Base-by-base conservation (phyloP, 2,329 filamentous ascomycete species). In the Chaetomiaceae sp. region DNA sequence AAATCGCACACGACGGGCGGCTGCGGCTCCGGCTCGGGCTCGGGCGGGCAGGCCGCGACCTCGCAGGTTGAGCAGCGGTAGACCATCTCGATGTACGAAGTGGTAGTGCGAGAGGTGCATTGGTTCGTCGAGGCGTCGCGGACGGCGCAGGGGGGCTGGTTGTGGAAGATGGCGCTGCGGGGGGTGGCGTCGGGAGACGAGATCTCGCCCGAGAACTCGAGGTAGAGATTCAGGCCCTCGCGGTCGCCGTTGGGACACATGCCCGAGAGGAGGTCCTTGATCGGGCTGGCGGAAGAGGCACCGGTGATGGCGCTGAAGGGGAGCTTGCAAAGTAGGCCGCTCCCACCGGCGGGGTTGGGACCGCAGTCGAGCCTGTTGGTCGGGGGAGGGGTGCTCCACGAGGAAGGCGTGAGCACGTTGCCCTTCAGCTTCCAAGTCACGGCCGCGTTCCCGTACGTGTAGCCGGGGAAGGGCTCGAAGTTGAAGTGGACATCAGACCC, bases 21-120 rank as follows among this genome's bases (percentile, higher is more conserved):
- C 1, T 46, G 16, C 8, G 50, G 49, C 11, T 37, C 38, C 25
- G 27, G n/a, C 32, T 34, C 32, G 41, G n/a, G n/a, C n/a, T 16
- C 25, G 11, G 27, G 46, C 27, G 30, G 29, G 48, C 53, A 53
- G 6, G 56, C 18, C 13, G 8, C 8, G 21, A 27, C 33, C 29
- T 38, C 30, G 56, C 56, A 58, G n/a, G 44, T 52, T 21, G 42
- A 43, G 53, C 56, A 58, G 51, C 53, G 56, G 51, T 58, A 56
- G 27, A 33, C 29, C 6, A 52, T 14, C 25, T 55, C 50, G 25
- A 49, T 47, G 53, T 56, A 52, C 5, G 27, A 8, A 44, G 11
- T 30, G 37, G 3, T 8, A 11, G 33, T 36, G 32, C 42, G 43
- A 5, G 46, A 25, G 1, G 42, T 46, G 50, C 56, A 58, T 9